These are phyloP conservation scores for Gelatoporia subvermispora DNA, from an alignment of 768 basidiomycete species.

Conservation along the genomic window DNA sequence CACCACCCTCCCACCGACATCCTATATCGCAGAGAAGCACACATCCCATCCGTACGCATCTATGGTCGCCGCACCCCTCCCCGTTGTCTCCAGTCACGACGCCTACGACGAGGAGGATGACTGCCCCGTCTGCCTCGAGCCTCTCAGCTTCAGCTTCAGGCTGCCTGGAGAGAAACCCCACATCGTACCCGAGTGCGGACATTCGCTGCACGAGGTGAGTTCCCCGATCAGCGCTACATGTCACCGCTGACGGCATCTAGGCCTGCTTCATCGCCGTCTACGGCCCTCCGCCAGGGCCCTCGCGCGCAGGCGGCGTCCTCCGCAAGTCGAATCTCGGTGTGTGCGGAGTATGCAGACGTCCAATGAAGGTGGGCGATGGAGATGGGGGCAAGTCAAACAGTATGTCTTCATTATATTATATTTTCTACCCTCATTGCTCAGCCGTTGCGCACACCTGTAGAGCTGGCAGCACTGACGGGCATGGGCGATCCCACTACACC, in stretches of 20 bases:
- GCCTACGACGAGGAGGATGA: constrained; percentile 69
- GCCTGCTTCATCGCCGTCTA: constrained; percentile 98
- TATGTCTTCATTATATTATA: constrained; percentile 29
- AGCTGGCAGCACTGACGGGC: constrained; percentile 91
- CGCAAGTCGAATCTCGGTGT: constrained; percentile 74
- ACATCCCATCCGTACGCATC: constrained; percentile 52
- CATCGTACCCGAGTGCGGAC: constrained; percentile 95
- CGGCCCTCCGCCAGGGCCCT: constrained; percentile 70
- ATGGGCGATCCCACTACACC: constrained; percentile 62
- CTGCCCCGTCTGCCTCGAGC: constrained; percentile 96
- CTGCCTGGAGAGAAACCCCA: constrained; percentile 96
- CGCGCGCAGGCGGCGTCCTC: constrained; percentile 45
- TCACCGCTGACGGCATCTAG: constrained; percentile 32
- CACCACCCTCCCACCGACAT: constrained; percentile 11
- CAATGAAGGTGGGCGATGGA: constrained; percentile 93
- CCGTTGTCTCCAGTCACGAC: constrained; percentile 67
- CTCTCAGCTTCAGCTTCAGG: constrained; percentile 87
- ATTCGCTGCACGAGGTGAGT: constrained; percentile 89
- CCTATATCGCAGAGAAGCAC: constrained; percentile 16
- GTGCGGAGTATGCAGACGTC: constrained; percentile 93
- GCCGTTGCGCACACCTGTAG: constrained; percentile 37
- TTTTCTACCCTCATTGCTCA: constrained; percentile 8
- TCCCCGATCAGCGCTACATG: background rate
- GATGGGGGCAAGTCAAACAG: constrained; percentile 87
- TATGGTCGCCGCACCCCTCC: constrained; percentile 61